Base-by-base conservation (phyloP, 345 rosid genomes). In the Orychophragmus violaceus region DNA sequence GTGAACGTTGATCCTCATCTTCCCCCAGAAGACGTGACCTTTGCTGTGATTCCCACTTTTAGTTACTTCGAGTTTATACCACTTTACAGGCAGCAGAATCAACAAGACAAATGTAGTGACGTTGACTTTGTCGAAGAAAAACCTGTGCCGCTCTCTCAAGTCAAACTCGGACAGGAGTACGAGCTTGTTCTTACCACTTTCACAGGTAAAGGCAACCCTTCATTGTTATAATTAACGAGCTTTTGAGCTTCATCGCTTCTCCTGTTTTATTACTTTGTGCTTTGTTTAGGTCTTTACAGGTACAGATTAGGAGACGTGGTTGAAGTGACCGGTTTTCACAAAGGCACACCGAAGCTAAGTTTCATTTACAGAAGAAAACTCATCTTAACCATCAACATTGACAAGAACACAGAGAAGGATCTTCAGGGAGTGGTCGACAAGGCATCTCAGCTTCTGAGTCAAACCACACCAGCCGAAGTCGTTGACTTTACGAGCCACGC, bases 341-440 rank as follows among this genome's bases (percentile, higher is more conserved):
- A 79, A 18, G 77, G 83, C 37, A 85, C 94, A 13, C 98, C 98
- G 3, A 93, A 93, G 51, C 32, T 93, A 68, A 93, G 81, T 85
- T 93, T 85, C 77, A 77, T 90, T 71, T 88, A 94, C 82, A 82
- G 98, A 64, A 86, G 90, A 61, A 93, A 90, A 80, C 89, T 88
- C 42, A 76, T 93, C 28, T 67, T 93, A 56, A 81, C 88, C 0
- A 70, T 93, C 55, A 93, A 93, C 81, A 93, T 93, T 33, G 97
- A 93, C 88, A 93, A 93, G 78, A 93, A 88, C 82, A 93, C 97
- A 0, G 98, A 93, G 62, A 88, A 84, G 27, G 98, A 93, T 74
- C 91, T 93, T 14, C 98, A 93, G 68, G 57, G 80, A 17, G 94
- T 87, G 51, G 96, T 90, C 3, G 87, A 93, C 67, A 80, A 65